Evolutionary conservation across 2,329 filamentous ascomycete species (phyloP).

Genomic region (Microsporum canis): DNA sequence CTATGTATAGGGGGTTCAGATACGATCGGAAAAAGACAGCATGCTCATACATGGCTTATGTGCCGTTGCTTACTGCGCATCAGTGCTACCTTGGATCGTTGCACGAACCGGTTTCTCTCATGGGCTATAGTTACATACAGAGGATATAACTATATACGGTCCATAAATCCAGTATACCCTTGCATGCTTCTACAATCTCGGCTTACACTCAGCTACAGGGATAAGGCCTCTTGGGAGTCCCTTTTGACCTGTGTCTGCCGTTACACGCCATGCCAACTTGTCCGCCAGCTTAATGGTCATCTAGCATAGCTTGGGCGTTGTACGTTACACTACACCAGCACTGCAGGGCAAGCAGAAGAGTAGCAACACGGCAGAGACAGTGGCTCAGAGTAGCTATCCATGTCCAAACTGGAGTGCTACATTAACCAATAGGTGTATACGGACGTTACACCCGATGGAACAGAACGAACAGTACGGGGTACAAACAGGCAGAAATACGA

Average conservation of each 20-base stretch:
- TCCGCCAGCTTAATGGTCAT: background rate
- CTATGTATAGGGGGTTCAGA: background rate
- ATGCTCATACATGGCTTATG: background rate
- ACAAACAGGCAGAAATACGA: background rate
- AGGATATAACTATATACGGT: background rate
- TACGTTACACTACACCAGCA: background rate
- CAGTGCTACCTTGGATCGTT: background rate
- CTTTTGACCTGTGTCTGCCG: background rate
- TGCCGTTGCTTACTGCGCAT: background rate
- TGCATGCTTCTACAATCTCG: background rate
- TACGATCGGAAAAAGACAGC: background rate
- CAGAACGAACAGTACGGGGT: background rate
- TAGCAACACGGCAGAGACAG: background rate
- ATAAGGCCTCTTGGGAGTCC: background rate
- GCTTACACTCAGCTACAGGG: background rate
- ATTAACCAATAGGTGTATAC: background rate
- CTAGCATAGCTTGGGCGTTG: background rate
- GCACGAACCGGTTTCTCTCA: background rate
- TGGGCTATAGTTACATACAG: background rate
- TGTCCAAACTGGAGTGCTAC: background rate
- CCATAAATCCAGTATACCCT: background rate
- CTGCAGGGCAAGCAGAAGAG: background rate
- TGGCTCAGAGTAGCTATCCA: background rate
- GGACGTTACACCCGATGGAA: background rate
- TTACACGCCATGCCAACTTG: background rate